Conservation (phyloP, 2,329 filamentous ascomycete species). For the Knoxdaviesia proteae region DNA sequence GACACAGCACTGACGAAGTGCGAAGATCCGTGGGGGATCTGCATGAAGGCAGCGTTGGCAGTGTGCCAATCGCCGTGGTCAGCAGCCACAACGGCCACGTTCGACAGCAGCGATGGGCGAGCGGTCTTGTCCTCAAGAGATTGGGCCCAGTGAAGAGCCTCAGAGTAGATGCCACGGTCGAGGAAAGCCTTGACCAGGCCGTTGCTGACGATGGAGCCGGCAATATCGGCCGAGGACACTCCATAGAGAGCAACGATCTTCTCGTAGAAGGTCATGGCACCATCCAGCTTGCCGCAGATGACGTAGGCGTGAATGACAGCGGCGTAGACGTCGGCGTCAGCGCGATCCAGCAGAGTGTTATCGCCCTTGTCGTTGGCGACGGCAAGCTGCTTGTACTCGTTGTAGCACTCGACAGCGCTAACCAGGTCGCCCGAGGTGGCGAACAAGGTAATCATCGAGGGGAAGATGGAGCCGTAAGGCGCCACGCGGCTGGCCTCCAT, state of each 20-base stretch:
- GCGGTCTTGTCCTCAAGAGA: conserved; percentile 33
- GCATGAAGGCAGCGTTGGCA: conserved; percentile 44
- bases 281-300: conserved; percentile 56
- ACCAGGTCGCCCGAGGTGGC: conserved; percentile 60
- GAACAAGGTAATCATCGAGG: conserved; percentile 89
- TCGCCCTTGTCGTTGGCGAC: conserved; percentile 62
- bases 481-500: conserved; percentile 63
- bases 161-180: conserved; percentile 44
- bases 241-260: conserved; percentile 49
- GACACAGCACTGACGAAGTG: conserved; percentile 41
- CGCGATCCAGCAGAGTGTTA: conserved; percentile 44
- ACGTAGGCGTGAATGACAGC: conserved; percentile 83
- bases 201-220: conserved; percentile 47
- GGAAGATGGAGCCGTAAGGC: conserved; percentile 66
- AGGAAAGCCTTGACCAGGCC: conserved; percentile 67
- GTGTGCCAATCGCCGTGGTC: conserved; percentile 53
- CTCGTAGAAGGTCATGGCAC: conserved; percentile 67
- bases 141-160: conserved; percentile 56
- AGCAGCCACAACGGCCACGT: conserved; percentile 58
- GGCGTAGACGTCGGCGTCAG: conserved; percentile 73
- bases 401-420: conserved; percentile 86
- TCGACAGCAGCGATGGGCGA: conserved; percentile 43
- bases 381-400: conserved; percentile 80
- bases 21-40: conserved; percentile 29
- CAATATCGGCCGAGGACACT: conserved; percentile 38